Evolutionary conservation across 83 land plant genomes (phyloP), one percentile per base, ranked within the genome.

Genomic region (Diphasiastrum complanatum): DNA sequence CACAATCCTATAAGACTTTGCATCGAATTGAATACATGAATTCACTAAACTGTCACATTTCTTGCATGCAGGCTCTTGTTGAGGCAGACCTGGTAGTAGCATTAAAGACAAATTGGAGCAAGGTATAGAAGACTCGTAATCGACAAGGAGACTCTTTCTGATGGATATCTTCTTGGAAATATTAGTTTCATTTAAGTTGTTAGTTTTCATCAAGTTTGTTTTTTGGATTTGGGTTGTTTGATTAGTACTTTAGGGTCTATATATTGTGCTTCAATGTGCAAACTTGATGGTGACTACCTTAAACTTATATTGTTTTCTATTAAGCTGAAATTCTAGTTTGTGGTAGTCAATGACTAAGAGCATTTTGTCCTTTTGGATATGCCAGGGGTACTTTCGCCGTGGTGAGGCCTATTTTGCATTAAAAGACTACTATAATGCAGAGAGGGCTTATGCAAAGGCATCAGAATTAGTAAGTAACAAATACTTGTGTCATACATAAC

Each of bases 361-460:
- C 16, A 2, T 33, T 52, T 25, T 6, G 5, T 5, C 56, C 14
- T 52, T 25, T 49, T 52, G 5, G 26, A 8, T 8, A 40, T 43
- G 19, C 12, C 2, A 73, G 76, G 76, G 70, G 53, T 36, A 73
- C 58, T 73, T 73, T 33, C 37, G 76, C 16, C 11, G 72, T 30
- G 76, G 64, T 18, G 76, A 73, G 30, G 76, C 64, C 8, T 48
- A 47, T 23, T 73, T 73, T 66, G 57, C 76, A 2, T 2, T 67
- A 36, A 32, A 19, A 32, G 70, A 73, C 47, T 73, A 66, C 41
- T 40, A 63, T 2, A 47, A 27, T 37, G 76, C 76, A 38, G 76
- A 57, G 47, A 33, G 66, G 54, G 63, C 51, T 25, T 73, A 73
- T 66, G 71, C 74, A 18, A 59, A 67, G 41, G 72, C 76, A 28